Evolutionary conservation across 345 rosid species (phyloP).

Genomic region (Gossypium rotundifolium): DNA sequence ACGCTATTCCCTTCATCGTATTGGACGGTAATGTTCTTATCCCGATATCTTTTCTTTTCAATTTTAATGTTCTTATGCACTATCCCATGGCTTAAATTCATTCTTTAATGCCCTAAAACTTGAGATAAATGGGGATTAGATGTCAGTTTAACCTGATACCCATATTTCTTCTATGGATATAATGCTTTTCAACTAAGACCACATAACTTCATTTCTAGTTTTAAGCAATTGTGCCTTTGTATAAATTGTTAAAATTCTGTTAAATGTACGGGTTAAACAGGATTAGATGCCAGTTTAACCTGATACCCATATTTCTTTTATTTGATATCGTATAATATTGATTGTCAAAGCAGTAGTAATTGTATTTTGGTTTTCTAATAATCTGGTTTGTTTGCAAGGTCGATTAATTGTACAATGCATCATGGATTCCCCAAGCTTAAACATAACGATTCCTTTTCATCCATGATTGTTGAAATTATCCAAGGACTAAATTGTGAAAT

Average conservation of each 20-base stretch:
- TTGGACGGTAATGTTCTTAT: slow-evolving; percentile 44
- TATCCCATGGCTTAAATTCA: not conserved
- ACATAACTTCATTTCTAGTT: too few relatives aligned
- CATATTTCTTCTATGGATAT: not conserved
- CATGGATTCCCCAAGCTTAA: too few relatives aligned
- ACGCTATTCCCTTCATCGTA: slow-evolving; percentile 65
- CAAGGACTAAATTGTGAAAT: too few relatives aligned
- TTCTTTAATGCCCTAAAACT: not conserved
- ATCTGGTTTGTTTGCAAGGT: too few relatives aligned
- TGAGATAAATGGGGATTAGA: not conserved
- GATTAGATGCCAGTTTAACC: not conserved
- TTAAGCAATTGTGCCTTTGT: not conserved
- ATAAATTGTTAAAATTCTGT: not conserved
- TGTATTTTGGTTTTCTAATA: too few relatives aligned
- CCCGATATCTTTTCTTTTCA: too few relatives aligned
- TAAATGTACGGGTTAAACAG: not conserved
- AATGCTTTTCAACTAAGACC: not conserved
- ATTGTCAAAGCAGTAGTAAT: too few relatives aligned
- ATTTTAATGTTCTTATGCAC: not conserved
- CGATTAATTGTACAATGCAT: too few relatives aligned
- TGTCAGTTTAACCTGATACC: not conserved
- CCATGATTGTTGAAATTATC: too few relatives aligned
- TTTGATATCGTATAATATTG: too few relatives aligned
- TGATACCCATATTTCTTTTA: too few relatives aligned
- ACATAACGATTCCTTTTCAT: too few relatives aligned